These are phyloP conservation scores for Aspergillus terreus DNA, from an alignment of 2,329 filamentous ascomycete species.

Conservation along the genomic window DNA sequence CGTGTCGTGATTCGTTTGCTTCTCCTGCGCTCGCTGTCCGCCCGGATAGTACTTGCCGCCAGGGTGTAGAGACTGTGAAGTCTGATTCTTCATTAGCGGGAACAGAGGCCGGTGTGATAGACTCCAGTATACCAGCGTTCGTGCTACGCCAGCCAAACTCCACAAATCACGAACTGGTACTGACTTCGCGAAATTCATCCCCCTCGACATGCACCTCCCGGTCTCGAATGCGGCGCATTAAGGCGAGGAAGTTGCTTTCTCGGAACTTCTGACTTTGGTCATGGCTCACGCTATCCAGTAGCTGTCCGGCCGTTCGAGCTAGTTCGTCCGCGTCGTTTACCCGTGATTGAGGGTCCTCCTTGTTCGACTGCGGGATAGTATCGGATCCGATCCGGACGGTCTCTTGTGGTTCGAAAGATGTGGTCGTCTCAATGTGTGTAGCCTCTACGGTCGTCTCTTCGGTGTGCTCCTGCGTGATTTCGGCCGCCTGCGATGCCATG, in stretches of 20 bases:
- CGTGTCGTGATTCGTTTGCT: conserved; percentile 6
- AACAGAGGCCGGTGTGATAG: conserved; percentile 25
- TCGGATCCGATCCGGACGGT: conserved; percentile 42
- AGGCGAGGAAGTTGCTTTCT: conserved; percentile 69
- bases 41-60: conserved; percentile 45
- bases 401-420: conserved; percentile 17
- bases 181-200: conserved; percentile 53
- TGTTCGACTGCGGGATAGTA: conserved; percentile 35
- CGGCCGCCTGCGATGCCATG: conserved; percentile 26
- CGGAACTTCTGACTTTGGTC: conserved; percentile 72
- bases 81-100: conserved; percentile 36
- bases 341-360: conserved; percentile 29
- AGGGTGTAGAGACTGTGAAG: conserved; percentile 43
- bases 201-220: conserved; percentile 69
- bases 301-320: conserved; percentile 65
- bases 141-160: conserved; percentile 31
- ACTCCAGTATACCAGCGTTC: conserved; percentile 35
- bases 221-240: conserved; percentile 74
- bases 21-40: conserved; percentile 16
- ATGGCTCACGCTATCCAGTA: conserved; percentile 65
- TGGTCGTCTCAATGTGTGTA: conserved; percentile 12
- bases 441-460: conserved; percentile 14
- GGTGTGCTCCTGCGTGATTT: conserved; percentile 12
- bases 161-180: conserved; percentile 40
- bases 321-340: conserved; percentile 62